Conservation (phyloP, 768 basidiomycete genomes). For the Leccinum barrowsii region DNA sequence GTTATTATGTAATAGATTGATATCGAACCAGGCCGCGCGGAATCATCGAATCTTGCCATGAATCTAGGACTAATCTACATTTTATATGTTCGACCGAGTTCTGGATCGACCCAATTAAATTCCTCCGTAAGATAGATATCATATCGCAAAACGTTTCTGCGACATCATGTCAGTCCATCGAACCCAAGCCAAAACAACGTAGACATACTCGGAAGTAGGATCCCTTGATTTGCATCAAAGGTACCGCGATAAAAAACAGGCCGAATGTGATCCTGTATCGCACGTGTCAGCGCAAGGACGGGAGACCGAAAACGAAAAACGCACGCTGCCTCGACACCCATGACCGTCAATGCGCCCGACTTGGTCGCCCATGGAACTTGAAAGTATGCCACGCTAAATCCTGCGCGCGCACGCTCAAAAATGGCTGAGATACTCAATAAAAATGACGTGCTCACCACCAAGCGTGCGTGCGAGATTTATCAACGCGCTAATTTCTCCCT, state of each 20-base stretch:
- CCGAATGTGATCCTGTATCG: constrained; percentile 28
- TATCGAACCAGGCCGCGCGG: background rate
- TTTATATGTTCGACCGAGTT: background rate
- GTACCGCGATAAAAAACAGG: constrained; percentile 36
- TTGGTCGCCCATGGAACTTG: constrained; percentile 39
- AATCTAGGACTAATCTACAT: background rate
- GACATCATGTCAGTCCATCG: background rate
- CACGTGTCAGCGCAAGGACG: background rate
- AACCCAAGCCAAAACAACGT: background rate
- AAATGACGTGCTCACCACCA: constrained; percentile 19
- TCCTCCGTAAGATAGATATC: background rate
- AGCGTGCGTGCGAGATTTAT: constrained; percentile 39
- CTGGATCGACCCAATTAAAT: background rate
- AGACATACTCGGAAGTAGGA: constrained; percentile 32
- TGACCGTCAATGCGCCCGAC: constrained; percentile 33
- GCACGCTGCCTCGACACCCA: constrained; percentile 38
- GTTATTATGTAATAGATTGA: background rate
- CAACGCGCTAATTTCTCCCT: constrained; percentile 44
- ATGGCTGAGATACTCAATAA: background rate
- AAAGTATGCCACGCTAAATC: constrained; percentile 39
- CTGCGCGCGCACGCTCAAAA: constrained; percentile 1
- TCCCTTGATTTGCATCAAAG: constrained; percentile 35
- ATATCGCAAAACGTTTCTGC: constrained; percentile 22
- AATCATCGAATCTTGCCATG: background rate
- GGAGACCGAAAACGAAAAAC: constrained; percentile 4